These are phyloP conservation scores for Fomitopsis serialis DNA, from an alignment of 768 basidiomycete species.

Conservation along the genomic window DNA sequence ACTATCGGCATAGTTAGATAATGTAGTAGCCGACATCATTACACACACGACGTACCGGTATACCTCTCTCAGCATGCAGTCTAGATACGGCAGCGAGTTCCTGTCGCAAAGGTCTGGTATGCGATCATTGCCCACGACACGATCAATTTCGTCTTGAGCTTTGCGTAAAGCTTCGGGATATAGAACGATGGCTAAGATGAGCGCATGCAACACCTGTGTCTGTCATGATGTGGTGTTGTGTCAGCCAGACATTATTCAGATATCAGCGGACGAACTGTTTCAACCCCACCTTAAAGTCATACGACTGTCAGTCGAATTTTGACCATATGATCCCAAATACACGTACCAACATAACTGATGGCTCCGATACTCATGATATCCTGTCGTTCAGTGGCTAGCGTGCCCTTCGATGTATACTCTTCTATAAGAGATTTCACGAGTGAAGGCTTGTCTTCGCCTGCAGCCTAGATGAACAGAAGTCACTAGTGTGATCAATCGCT, in stretches of 20 bases:
- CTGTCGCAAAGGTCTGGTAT: constrained; percentile 36
- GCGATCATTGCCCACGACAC: constrained; percentile 33
- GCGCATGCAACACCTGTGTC: constrained; percentile 33
- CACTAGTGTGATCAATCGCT: too few relatives aligned
- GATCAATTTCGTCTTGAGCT: constrained; percentile 39
- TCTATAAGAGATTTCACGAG: not conserved
- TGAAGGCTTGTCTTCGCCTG: too few relatives aligned
- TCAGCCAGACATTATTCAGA: not conserved
- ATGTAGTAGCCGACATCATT: not conserved
- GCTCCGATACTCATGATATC: not conserved
- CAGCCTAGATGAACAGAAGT: too few relatives aligned
- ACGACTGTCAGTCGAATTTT: not conserved
- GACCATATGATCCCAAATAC: constrained; percentile 2
- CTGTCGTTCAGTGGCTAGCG: not conserved
- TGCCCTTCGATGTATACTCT: not conserved
- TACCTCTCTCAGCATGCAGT: constrained; percentile 34
- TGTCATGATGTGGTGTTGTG: constrained; percentile 9
- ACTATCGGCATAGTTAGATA: not conserved
- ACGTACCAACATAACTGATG: constrained; percentile 4
- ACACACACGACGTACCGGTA: constrained; percentile 11
- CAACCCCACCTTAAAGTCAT: constrained; percentile 7
- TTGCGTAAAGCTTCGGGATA: constrained; percentile 33
- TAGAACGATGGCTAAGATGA: constrained; percentile 36
- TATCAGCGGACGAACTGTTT: constrained; percentile 13
- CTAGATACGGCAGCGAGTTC: constrained; percentile 35